Evolutionary conservation across 257 asterid species (phyloP).

Genomic region (Solanum rostratum): DNA sequence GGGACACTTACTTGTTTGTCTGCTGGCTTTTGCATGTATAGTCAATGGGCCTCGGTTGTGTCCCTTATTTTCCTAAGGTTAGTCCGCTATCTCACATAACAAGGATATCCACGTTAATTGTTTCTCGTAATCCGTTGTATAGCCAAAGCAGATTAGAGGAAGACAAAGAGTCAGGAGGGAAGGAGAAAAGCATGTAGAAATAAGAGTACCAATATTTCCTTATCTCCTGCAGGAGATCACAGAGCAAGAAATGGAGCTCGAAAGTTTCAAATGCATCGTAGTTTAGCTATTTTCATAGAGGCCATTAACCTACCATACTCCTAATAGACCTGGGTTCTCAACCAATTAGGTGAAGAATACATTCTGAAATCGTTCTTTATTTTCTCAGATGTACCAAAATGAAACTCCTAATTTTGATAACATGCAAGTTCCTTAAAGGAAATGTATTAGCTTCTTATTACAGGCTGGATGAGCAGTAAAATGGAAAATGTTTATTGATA

Average conservation of each 20-base stretch:
- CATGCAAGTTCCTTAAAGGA: not conserved
- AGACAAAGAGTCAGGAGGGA: not conserved
- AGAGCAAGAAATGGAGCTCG: too few species aligned
- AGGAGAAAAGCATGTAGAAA: too few species aligned
- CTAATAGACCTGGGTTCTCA: not conserved
- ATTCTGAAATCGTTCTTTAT: not conserved
- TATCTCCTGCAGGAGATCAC: too few species aligned
- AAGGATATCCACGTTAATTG: not conserved
- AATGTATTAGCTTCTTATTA: not conserved
- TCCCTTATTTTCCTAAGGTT: slow-evolving; percentile 98
- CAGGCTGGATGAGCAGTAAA: too few species aligned
- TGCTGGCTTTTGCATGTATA: slow-evolving; percentile 18
- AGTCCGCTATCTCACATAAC: slow-evolving; percentile 17
- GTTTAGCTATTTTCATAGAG: not conserved
- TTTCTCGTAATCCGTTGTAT: not conserved
- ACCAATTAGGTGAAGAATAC: not conserved
- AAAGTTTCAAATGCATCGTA: not conserved
- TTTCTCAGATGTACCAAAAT: not conserved
- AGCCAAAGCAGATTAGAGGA: not conserved
- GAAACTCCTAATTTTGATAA: not conserved
- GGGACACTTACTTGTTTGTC: not conserved
- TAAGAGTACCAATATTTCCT: too few species aligned
- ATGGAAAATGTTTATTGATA: too few species aligned
- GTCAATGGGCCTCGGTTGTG: slow-evolving; percentile 99
- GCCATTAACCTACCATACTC: not conserved